A percentile compares a stretch with the other conserved stretches of the same genome.
phyloP scores from a whole-genome alignment of 2,329 filamentous ascomycete species.

The Colletotrichum tropicale region DNA sequence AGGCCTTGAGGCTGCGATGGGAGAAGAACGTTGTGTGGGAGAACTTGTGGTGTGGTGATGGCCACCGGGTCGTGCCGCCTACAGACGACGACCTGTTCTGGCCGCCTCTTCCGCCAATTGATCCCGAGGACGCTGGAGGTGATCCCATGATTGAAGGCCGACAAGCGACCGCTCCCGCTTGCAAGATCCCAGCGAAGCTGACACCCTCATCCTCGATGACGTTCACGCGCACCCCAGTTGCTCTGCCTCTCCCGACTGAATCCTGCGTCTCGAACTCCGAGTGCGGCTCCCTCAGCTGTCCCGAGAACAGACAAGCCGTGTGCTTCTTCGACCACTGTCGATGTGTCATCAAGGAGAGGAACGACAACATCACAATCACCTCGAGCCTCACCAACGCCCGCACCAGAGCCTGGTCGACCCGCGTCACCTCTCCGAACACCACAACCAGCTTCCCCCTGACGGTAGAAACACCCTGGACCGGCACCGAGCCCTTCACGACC shows the following conservation, averaged over 20 bases:
- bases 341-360: not conserved
- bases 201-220: not conserved
- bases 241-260: not conserved
- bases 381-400: not conserved
- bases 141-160: not conserved
- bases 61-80: not conserved
- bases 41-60: conserved; percentile 15
- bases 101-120: not conserved
- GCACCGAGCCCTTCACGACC: not conserved
- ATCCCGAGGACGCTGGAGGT: not conserved
- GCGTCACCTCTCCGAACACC: not conserved
- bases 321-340: not conserved
- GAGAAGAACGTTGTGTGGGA: conserved; percentile 31
- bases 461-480: not conserved
- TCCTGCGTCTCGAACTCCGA: not conserved
- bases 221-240: not conserved
- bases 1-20: not conserved
- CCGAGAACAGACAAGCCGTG: not conserved
- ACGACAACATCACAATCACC: not conserved
- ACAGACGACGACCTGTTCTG: not conserved
- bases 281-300: not conserved
- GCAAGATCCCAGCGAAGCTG: not conserved
- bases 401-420: not conserved
- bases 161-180: not conserved
- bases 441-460: not conserved